These are phyloP conservation scores for Penicillium coffeae DNA, from an alignment of 495 filamentous ascomycete species.

Conservation along the genomic window DNA sequence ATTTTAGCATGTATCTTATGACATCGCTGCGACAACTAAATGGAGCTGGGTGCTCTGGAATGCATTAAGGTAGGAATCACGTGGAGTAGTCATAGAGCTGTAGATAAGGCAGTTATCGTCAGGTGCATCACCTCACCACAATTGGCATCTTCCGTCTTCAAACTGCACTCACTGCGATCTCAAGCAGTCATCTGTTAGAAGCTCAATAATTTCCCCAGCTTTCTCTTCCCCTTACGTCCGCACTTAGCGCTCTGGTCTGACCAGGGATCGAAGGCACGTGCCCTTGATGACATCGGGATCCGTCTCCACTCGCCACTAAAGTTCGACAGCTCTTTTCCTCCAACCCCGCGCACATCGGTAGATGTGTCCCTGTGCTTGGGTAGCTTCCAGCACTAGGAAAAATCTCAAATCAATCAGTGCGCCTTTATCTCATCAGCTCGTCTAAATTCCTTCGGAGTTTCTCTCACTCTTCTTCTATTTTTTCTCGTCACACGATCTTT, in stretches of 20 bases:
- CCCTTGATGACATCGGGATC: slow-evolving; percentile 11
- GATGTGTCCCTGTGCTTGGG: slow-evolving; percentile 1
- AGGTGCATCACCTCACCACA: no score
- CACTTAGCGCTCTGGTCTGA: neutral
- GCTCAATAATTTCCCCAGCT: no score
- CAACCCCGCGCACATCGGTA: slow-evolving; percentile 3
- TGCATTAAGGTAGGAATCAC: no score
- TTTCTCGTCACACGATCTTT: neutral
- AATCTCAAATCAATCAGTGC: slow-evolving; percentile 1
- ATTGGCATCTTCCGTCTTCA: no score
- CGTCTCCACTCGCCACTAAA: slow-evolving; percentile 11
- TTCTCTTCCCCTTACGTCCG: neutral
- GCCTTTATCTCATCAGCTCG: neutral
- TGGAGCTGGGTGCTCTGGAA: no score
- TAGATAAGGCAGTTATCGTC: no score
- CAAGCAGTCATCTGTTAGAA: neutral
- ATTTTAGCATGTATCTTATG: no score
- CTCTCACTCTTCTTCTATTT: neutral
- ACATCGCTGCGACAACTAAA: no score
- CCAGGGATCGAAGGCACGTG: slow-evolving; percentile 7
- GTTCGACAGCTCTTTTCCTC: slow-evolving; percentile 2
- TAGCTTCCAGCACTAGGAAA: neutral
- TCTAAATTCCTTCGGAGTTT: neutral
- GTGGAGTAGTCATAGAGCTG: no score
- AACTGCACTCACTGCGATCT: no score